Base-by-base conservation (phyloP, 2,329 filamentous ascomycete genomes). In the Scytalidium lignicola region DNA sequence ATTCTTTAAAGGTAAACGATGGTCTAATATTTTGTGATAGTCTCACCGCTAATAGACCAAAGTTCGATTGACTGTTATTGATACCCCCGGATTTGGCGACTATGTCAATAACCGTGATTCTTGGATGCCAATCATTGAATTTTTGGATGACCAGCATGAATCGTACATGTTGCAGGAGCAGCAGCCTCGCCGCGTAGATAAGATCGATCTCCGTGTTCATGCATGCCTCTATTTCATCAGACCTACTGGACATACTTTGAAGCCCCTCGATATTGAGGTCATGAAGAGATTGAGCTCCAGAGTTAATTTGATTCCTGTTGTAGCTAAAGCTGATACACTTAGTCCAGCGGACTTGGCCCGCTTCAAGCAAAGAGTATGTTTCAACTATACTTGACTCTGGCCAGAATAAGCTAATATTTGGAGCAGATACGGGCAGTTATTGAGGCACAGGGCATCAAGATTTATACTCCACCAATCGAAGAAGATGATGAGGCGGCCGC, bases 1-100 rank as follows among this genome's bases (percentile, higher is more conserved):
- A 79, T 99, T 99, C 81, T 99, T 99, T 86, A 99, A 99, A 82
- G 92, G 92, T 96, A n/a, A n/a, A n/a, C n/a, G n/a, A n/a, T 77
- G 50, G 66, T 18, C 22, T 17, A 50, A 41, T 9, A 7, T 26
- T 41, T 20, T 28, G 17, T 20, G 15, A 15, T 13, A 4, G 32
- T 37, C 32, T 37, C 42, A 47, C 52, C 62, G 48, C 61, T 52
- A 54, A 37, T 54, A 52, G 47, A 5, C 15, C 54, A 47, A 66
- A 97, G 93, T 99, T 69, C 93, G 93, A 69, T 77, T 99, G 67
- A 99, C 93, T 58, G 93, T 99, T 66, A 99, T 99, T 69, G 93
- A 99, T 71, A 99, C 93, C 57, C 93, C 93, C 64, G 93, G 93
- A 62, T 99, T 99, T 67, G 93, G 93, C 72, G 93, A 99, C 82